These are phyloP conservation scores for Coemansia sp. DNA, from an alignment of 192 early-diverging fungal genomes.

Conservation along the genomic window DNA sequence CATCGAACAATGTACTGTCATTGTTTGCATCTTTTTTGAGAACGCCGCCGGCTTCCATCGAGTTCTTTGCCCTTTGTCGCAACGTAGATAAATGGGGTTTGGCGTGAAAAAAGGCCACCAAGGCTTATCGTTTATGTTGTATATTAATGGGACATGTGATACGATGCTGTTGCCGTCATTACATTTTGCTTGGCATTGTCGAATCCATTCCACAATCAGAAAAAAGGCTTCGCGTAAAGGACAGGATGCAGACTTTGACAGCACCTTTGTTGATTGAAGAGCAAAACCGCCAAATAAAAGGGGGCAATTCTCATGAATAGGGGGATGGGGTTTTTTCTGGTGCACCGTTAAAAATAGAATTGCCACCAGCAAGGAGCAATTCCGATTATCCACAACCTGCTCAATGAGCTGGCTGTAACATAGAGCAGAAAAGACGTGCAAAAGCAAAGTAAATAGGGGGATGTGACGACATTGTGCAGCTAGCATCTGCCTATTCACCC, in stretches of 20 bases:
- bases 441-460: too few relatives aligned
- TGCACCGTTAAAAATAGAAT: slow-evolving; percentile 1
- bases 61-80: not conserved
- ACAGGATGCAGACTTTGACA: not conserved
- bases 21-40: not conserved
- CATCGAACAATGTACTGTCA: not conserved
- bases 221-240: not conserved
- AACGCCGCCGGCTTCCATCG: not conserved
- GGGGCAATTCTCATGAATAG: not conserved
- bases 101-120: not conserved
- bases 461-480: not conserved
- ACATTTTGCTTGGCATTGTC: not conserved
- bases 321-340: not conserved
- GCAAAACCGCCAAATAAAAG: not conserved
- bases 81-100: not conserved
- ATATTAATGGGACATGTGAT: not conserved
- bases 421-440: not conserved
- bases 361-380: not conserved
- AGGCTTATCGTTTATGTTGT: not conserved
- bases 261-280: not conserved
- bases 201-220: not conserved
- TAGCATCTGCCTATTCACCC: not conserved
- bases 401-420: not conserved
- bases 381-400: not conserved
- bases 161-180: not conserved